Evolutionary conservation across 2,329 filamentous ascomycete genomes (phyloP).

Genomic region (Rutstroemia sp.): DNA sequence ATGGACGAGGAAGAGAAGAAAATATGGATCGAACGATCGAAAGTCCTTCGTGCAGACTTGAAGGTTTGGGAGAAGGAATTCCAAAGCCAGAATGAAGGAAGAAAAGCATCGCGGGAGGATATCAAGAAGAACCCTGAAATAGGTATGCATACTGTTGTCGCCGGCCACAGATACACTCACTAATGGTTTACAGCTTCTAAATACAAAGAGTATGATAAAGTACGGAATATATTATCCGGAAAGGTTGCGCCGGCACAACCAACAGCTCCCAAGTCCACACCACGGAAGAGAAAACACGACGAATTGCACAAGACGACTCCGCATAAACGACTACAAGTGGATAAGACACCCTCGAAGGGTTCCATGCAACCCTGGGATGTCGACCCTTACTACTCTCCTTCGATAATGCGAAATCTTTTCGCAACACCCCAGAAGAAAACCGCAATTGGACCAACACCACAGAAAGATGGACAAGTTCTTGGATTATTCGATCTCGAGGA

Average conservation of each 20-base stretch:
- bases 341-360: constrained; percentile 40
- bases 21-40: constrained; percentile 30
- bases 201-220: constrained; percentile 68
- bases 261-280: constrained; percentile 27
- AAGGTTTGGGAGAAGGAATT: constrained; percentile 71
- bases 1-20: constrained; percentile 23
- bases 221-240: constrained; percentile 51
- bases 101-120: constrained; percentile 65
- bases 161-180: neutral
- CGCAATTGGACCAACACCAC: constrained; percentile 69
- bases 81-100: constrained; percentile 52
- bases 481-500: constrained; percentile 67
- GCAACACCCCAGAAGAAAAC: constrained; percentile 48
- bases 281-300: constrained; percentile 32
- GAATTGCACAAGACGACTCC: constrained; percentile 38
- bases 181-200: constrained; percentile 37
- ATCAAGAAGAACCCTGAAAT: constrained; percentile 69
- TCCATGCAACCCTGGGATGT: constrained; percentile 31
- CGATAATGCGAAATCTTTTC: constrained; percentile 50
- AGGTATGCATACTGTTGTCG: constrained; percentile 40
- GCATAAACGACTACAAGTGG: constrained; percentile 41
- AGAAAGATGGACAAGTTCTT: constrained; percentile 68
- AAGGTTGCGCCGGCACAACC: constrained; percentile 36
- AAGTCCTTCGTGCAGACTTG: constrained; percentile 56
- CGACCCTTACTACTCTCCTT: constrained; percentile 47